These are phyloP conservation scores for Pseudozyma hubeiensis DNA, from an alignment of 1,284 basidiomycete genomes.

Conservation along the genomic window DNA sequence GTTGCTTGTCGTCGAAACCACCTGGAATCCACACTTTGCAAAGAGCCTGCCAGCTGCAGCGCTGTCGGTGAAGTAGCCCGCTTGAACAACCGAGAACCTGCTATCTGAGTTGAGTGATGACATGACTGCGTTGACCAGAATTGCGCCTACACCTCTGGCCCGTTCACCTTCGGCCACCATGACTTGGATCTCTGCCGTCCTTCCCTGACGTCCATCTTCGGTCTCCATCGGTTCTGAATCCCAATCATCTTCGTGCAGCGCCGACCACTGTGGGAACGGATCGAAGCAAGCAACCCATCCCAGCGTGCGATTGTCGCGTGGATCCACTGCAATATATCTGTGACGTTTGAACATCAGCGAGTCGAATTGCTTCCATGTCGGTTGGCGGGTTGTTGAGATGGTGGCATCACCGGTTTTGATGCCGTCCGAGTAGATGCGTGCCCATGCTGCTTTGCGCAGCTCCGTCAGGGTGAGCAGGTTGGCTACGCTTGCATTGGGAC, in stretches of 20 bases:
- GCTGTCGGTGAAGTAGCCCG: conserved; percentile 36
- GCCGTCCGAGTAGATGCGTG: conserved; percentile 36
- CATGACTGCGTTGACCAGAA: conserved; percentile 26
- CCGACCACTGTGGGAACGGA: conserved; percentile 13
- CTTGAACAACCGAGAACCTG: conserved; percentile 32
- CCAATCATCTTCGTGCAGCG: conserved; percentile 9
- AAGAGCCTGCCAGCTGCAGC: conserved; percentile 19
- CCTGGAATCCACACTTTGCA: conserved; percentile 12
- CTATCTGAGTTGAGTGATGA: conserved; percentile 16
- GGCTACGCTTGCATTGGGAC: conserved; percentile 4
- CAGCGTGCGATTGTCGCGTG: conserved; percentile 31
- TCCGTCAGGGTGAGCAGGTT: conserved; percentile 42
- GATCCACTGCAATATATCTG: conserved; percentile 39
- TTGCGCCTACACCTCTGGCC: conserved; percentile 14
- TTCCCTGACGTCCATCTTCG: conserved; percentile 16
- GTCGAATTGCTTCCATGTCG: conserved; percentile 48
- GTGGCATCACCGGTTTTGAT: conserved; percentile 34
- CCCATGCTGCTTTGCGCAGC: conserved; percentile 46
- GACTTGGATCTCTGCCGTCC: conserved; percentile 26
- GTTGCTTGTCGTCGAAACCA: neutral
- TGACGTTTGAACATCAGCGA: conserved; percentile 40
- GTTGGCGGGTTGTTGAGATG: conserved; percentile 21
- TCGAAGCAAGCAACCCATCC: conserved; percentile 44
- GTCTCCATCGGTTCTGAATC: neutral
- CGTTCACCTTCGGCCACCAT: conserved; percentile 42